Evolutionary conservation across 176 grass and related monocot species (phyloP).

Genomic region (Triticum dicoccoides): DNA sequence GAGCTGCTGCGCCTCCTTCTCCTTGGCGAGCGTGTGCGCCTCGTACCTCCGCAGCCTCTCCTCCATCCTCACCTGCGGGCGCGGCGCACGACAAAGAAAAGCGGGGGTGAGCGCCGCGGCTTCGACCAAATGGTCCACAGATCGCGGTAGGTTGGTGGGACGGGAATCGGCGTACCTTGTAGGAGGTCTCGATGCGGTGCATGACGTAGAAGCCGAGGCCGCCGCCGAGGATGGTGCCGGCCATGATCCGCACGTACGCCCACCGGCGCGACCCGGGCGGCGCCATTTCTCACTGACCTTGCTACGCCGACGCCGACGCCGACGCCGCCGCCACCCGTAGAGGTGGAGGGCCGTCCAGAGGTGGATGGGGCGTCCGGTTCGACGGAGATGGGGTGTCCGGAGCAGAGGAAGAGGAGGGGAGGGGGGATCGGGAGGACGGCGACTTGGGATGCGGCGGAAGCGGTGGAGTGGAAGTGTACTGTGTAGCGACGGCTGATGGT

Average conservation of each 20-base stretch:
- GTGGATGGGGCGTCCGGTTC: neutral
- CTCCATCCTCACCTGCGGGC: conserved; percentile 70
- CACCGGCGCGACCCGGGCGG: conserved; percentile 51
- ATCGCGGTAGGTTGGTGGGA: neutral
- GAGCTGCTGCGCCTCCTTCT: conserved; percentile 33
- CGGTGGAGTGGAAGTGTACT: neutral
- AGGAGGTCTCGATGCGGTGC: conserved; percentile 76
- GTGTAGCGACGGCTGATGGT: neutral
- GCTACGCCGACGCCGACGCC: neutral
- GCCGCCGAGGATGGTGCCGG: conserved; percentile 79
- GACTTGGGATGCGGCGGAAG: neutral
- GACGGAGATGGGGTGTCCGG: neutral
- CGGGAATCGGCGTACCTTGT: conserved; percentile 50
- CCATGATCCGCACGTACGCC: conserved; percentile 65
- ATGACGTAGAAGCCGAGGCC: conserved; percentile 79
- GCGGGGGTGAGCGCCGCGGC: neutral
- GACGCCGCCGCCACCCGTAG: neutral
- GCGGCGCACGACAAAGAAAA: neutral
- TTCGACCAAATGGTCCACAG: neutral
- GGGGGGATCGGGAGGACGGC: neutral
- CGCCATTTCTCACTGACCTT: conserved; percentile 11
- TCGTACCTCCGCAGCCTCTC: conserved; percentile 70
- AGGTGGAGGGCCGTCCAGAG: too few species aligned
- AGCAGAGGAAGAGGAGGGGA: neutral
- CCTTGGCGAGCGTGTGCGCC: conserved; percentile 61